Conservation (phyloP, 1,139 yeast genomes). For the Eremothecium gossypii region DNA sequence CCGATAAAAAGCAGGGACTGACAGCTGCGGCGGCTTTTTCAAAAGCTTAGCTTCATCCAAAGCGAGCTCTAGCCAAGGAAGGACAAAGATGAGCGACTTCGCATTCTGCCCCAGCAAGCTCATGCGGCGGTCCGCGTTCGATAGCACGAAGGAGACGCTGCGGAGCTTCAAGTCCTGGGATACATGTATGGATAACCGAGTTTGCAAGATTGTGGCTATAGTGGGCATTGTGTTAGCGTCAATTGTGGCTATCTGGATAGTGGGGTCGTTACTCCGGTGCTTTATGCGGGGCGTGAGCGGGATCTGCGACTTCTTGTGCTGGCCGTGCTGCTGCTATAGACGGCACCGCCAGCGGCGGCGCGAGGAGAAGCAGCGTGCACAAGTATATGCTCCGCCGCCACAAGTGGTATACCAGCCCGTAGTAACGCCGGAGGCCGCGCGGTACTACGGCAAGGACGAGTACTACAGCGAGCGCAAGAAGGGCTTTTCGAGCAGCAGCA, state of each 20-base stretch:
- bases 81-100: too few relatives aligned
- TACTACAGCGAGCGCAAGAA: slow-evolving; percentile 1
- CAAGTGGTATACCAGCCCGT: slow-evolving; percentile 27
- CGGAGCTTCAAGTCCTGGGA: slow-evolving; percentile 60
- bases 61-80: too few relatives aligned
- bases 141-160: slow-evolving; percentile 34
- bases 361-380: slow-evolving; percentile 12
- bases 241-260: slow-evolving; percentile 32
- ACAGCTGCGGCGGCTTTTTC: too few relatives aligned
- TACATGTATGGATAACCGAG: slow-evolving; percentile 67
- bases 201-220: slow-evolving; percentile 70
- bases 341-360: slow-evolving; percentile 4
- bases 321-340: slow-evolving; percentile 32
- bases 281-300: slow-evolving; percentile 35
- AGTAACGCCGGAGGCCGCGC: slow-evolving; percentile 21
- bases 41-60: too few relatives aligned
- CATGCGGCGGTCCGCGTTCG: slow-evolving; percentile 8
- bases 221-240: slow-evolving; percentile 59
- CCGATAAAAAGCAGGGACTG: too few relatives aligned
- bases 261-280: slow-evolving; percentile 35
- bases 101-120: neutral
- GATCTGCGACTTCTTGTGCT: slow-evolving; percentile 32
- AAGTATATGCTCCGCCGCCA: slow-evolving; percentile 15
- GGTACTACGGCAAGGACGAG: slow-evolving; percentile 4
- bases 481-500: neutral